Evolutionary conservation across 164 flowering plant species (phyloP).

Genomic region (Platanus orientalis): DNA sequence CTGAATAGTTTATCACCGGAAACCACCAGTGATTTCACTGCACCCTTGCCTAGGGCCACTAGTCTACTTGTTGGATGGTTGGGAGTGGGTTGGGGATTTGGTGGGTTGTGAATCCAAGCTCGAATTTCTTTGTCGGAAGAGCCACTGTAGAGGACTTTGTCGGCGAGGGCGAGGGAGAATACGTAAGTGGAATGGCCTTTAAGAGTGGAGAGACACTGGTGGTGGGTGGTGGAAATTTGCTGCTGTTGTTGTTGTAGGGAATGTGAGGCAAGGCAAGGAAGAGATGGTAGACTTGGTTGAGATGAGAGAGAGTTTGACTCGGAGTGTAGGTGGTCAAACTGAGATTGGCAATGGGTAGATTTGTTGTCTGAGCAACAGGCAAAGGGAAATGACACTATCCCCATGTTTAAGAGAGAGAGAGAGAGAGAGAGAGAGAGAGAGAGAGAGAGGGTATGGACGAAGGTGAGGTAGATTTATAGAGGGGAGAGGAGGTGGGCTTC

Average conservation of each 20-base stretch:
- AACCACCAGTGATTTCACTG: slow-evolving; percentile 63
- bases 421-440: too few relatives aligned
- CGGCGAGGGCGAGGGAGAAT: slow-evolving; percentile 51
- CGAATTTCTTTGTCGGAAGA: slow-evolving; percentile 48
- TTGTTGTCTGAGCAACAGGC: slow-evolving; percentile 21
- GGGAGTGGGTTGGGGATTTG: slow-evolving; percentile 1
- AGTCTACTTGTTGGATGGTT: slow-evolving; percentile 15
- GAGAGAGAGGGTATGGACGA: too few relatives aligned
- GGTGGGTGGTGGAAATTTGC: slow-evolving; percentile 15
- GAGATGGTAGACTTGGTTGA: slow-evolving; percentile 56
- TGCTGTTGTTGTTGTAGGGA: not conserved
- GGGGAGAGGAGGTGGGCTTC: too few relatives aligned
- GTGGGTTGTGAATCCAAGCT: slow-evolving; percentile 28
- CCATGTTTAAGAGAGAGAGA: slow-evolving; percentile 22
- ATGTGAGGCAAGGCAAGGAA: slow-evolving; percentile 51
- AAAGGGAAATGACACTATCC: slow-evolving; percentile 35
- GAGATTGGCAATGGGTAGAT: slow-evolving; percentile 5
- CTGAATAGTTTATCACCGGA: slow-evolving; percentile 48
- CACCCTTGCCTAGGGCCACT: slow-evolving; percentile 45
- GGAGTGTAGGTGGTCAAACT: slow-evolving; percentile 18
- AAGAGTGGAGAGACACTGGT: slow-evolving; percentile 48
- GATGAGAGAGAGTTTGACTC: slow-evolving; percentile 41
- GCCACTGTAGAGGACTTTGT: slow-evolving; percentile 52
- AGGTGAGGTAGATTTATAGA: too few relatives aligned
- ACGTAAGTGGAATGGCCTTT: slow-evolving; percentile 54